Evolutionary conservation across 495 filamentous ascomycete species (phyloP).

Genomic region (Evernia prunastri): DNA sequence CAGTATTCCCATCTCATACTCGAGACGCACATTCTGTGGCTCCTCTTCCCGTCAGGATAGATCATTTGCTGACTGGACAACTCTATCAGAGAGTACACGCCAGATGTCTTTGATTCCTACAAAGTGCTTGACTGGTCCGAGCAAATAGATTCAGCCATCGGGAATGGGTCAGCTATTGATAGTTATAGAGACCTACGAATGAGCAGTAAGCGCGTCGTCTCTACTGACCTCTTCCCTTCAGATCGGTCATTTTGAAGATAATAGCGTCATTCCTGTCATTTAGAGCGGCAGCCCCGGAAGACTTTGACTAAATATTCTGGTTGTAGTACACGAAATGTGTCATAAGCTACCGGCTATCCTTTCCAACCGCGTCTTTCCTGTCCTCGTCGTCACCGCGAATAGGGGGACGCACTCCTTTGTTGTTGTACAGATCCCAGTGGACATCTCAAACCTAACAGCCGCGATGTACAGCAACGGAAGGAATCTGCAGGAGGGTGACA

Average conservation of each 20-base stretch:
- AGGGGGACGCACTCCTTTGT: slow-evolving; percentile 22
- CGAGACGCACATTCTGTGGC: not conserved
- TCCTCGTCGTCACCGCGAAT: slow-evolving; percentile 28
- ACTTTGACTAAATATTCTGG: not conserved
- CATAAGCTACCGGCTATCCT: slow-evolving; percentile 28
- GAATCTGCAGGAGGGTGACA: slow-evolving; percentile 23
- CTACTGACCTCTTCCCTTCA: not conserved
- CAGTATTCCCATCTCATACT: not conserved
- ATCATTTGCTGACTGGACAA: not conserved
- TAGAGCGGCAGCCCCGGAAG: not conserved
- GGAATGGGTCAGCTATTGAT: slow-evolving; percentile 15
- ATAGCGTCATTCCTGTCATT: not conserved
- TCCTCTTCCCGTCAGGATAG: not conserved
- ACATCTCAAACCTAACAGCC: slow-evolving; percentile 21
- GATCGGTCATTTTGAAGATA: not conserved
- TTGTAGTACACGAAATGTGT: slow-evolving; percentile 29
- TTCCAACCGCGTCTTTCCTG: slow-evolving; percentile 26
- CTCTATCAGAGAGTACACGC: slow-evolving; percentile 52
- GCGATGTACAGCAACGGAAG: slow-evolving; percentile 29
- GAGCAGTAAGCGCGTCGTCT: slow-evolving; percentile 20
- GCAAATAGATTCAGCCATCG: slow-evolving; percentile 10
- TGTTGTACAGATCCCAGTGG: slow-evolving; percentile 29
- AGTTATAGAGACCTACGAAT: slow-evolving; percentile 23
- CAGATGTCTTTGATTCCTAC: slow-evolving; percentile 33
- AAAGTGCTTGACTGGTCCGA: slow-evolving; percentile 26